Evolutionary conservation across 1,284 basidiomycete genomes (phyloP).

Genomic region (Leccinum solheimii): DNA sequence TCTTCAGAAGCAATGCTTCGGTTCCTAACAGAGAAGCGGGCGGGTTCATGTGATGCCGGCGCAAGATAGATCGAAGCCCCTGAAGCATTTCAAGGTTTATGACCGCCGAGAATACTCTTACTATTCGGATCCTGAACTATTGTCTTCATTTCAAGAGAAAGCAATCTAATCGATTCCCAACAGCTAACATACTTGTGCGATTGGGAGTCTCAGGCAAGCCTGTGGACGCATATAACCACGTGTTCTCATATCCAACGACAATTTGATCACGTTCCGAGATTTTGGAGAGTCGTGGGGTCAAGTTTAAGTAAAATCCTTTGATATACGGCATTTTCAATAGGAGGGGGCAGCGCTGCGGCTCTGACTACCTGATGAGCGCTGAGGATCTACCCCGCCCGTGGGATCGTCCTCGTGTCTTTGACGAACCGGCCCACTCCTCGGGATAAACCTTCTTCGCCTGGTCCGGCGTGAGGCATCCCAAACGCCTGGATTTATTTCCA

Average conservation of each 20-base stretch:
- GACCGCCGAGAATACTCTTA: too few relatives aligned
- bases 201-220: background rate
- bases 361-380: too few relatives aligned
- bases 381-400: too few relatives aligned
- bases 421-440: slow-evolving; percentile 91
- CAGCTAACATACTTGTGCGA: background rate
- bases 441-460: slow-evolving; percentile 91
- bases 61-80: too few relatives aligned
- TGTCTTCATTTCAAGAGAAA: background rate
- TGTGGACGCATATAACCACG: background rate
- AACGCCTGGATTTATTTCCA: slow-evolving; percentile 96
- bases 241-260: background rate
- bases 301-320: background rate
- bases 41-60: too few relatives aligned
- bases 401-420: slow-evolving; percentile 50
- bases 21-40: too few relatives aligned
- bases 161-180: background rate
- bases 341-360: background rate
- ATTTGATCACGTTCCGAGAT: background rate
- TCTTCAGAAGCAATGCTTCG: too few relatives aligned
- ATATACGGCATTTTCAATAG: background rate
- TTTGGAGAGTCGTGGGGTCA: background rate
- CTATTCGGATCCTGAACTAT: too few relatives aligned
- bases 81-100: too few relatives aligned
- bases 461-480: slow-evolving; percentile 91